Evolutionary conservation across 345 rosid species (phyloP), one percentile per base, ranked within the genome.

Genomic region (Lagerstroemia speciosa): DNA sequence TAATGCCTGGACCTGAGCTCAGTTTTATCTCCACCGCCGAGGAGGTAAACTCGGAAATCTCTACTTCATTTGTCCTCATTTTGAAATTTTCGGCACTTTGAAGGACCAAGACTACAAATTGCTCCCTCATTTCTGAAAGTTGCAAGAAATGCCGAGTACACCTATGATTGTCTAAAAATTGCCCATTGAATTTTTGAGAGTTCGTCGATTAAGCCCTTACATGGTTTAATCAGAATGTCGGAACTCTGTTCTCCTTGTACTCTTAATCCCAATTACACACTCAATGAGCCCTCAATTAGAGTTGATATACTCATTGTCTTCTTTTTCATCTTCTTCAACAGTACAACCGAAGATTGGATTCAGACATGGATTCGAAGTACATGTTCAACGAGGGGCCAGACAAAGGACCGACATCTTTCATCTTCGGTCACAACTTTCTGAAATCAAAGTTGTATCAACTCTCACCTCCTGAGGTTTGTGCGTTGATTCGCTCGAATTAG

Each of bases 391-490:
- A 76, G 52, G 86, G 81, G 8, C 53, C 26, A 27, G 60, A 55
- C 36, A 40, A 69, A 15, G 83, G 74, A 41, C 76, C 85, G 26
- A 79, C 78, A 8, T 70, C 81, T 1, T 0, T 34, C 0, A 31
- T 62, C 0, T 11, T 76, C 16, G 77, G 81, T 2, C 73, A 75
- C 17, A 64, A 76, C 3, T 58, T 65, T 62, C 2, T 78, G 78
- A 61, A 73, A 22, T 65, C 78, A 4, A 66, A 67, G 69, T 3
- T 78, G 17, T 80, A 83, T 66, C 80, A 83, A 52, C 73, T 78
- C 57, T 85, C 83, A 20, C 84, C 80, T 20, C 53, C 76, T 6
- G 81, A 81, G 83, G 86, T 78, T 61, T 8, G n/a, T n/a, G n/a
- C n/a, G n/a, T n/a, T n/a, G n/a, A n/a, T n/a, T n/a, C n/a, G n/a